Percentiles rank a stretch among this genome's conserved stretches.
Conservation (phyloP, 2,329 filamentous ascomycete genomes). For the Diplodia corticola region DNA sequence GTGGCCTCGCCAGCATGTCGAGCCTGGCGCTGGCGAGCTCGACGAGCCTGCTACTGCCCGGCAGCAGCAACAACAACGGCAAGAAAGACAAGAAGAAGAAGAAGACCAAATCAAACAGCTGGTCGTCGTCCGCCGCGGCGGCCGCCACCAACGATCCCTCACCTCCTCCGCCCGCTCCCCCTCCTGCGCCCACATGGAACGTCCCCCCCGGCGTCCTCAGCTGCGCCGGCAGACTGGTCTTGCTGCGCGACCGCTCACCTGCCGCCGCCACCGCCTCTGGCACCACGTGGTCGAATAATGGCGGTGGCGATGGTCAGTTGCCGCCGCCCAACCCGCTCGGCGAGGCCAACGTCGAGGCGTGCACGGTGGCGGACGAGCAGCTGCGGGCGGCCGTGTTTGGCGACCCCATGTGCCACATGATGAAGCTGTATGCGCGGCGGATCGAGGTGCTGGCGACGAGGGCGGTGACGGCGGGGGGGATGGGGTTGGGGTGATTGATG, state of each 20-base stretch:
- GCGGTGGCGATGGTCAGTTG: too few species aligned
- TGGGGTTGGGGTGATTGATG: slow-evolving; percentile 1
- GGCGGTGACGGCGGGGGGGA: slow-evolving; percentile 58
- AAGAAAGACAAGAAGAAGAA: slow-evolving; percentile 27
- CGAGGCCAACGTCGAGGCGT: slow-evolving; percentile 58
- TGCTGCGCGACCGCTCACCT: slow-evolving; percentile 51
- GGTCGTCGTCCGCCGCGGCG: slow-evolving; percentile 25
- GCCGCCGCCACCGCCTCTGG: too few species aligned
- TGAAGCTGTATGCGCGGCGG: slow-evolving; percentile 72
- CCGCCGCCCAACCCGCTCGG: background rate
- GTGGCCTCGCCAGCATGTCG: background rate
- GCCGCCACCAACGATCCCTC: background rate
- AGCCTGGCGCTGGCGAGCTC: slow-evolving; percentile 1
- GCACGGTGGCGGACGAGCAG: slow-evolving; percentile 66
- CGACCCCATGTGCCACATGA: slow-evolving; percentile 76
- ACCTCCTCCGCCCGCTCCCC: background rate
- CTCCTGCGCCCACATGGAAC: slow-evolving; percentile 54
- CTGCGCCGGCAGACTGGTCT: slow-evolving; percentile 68
- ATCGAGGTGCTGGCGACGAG: slow-evolving; percentile 71
- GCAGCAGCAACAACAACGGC: slow-evolving; percentile 3
- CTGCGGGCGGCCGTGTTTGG: slow-evolving; percentile 74
- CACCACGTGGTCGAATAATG: too few species aligned
- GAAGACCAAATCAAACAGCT: background rate
- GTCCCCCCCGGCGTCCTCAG: slow-evolving; percentile 67
- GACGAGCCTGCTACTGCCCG: background rate